phyloP scores from a whole-genome alignment of 1,284 basidiomycete genomes.

The Cutaneotrichosporon cavernicola region DNA sequence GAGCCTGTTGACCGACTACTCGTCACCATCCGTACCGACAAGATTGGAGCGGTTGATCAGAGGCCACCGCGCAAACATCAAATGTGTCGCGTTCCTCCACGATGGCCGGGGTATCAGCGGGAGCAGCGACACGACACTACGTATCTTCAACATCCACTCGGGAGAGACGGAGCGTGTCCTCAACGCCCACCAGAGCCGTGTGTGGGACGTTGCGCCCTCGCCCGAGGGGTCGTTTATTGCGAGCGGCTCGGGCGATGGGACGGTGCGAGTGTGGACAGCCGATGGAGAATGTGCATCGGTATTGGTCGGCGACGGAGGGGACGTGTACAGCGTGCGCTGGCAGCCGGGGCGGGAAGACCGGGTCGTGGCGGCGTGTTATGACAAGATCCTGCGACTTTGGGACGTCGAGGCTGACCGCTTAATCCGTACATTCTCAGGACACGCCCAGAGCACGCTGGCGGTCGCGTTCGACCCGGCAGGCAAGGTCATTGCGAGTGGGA shows the following conservation, averaged over 20 bases:
- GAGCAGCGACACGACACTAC: constrained; percentile 50
- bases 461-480: constrained; percentile 55
- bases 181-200: constrained; percentile 52
- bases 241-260: constrained; percentile 54
- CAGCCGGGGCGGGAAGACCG: constrained; percentile 48
- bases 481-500: constrained; percentile 54
- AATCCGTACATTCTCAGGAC: constrained; percentile 57
- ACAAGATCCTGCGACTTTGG: constrained; percentile 56
- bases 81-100: constrained; percentile 54
- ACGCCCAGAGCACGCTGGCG: constrained; percentile 53
- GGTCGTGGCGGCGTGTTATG: constrained; percentile 55
- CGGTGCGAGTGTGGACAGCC: constrained; percentile 54
- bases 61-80: constrained; percentile 55
- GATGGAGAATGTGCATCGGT: constrained; percentile 30
- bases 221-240: constrained; percentile 35
- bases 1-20: constrained; percentile 47
- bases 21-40: constrained; percentile 40
- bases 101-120: constrained; percentile 53
- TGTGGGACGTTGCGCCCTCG: constrained; percentile 53
- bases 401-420: constrained; percentile 54
- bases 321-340: constrained; percentile 56
- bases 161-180: constrained; percentile 34
- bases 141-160: constrained; percentile 39
- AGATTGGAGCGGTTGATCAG: constrained; percentile 35
- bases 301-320: constrained; percentile 49